Evolutionary conservation across 164 flowering plant genomes (phyloP), one percentile per base, ranked within the genome.

Genomic region (Sextonia rubra): DNA sequence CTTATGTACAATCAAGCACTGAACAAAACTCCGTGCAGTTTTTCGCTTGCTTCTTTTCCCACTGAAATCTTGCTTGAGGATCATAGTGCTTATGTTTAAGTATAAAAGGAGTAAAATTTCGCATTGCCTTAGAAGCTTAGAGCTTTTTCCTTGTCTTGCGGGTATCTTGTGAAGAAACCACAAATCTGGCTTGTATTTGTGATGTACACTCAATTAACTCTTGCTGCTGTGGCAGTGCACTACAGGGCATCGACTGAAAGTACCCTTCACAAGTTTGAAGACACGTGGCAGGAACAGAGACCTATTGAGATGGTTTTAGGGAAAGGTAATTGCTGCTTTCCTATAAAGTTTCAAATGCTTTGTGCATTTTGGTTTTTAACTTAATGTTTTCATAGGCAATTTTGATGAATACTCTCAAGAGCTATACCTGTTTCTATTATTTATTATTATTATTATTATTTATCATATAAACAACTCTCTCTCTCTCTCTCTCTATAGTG

Each of bases 221-320:
- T 48, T 27, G 70, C 26, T 72, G 17, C 64, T 72, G n/a, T 49
- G 52, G 76, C 73, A 95, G 99, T 95, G 84, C 97, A 95, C 73
- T 95, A 95, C 74, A 87, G 86, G 79, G 99, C 94, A 73, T 95
- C 98, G 98, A 82, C 97, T 47, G 88, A 89, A 73, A 87, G 88
- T 84, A 95, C 92, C 65, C 84, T 82, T 65, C 99, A 93, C 83
- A 93, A 95, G 78, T 95, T 95, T 84, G 99, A 95, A 73, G 99
- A 95, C 75, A 93, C 99, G 52, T 93, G 99, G 99, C 84, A 83
- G 52, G 99, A 95, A 74, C 99, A 87, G 68, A 85, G 81, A 67
- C 95, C 96, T 3, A 37, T 89, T 69, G 98, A 93, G 80, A 29
- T 93, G 80, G 65, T 93, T 56, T 49, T 95, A 68, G 99, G 99